Evolutionary conservation across 2,329 filamentous ascomycete genomes (phyloP), one percentile per base, ranked within the genome.

Genomic region (Colletotrichum zoysiae): DNA sequence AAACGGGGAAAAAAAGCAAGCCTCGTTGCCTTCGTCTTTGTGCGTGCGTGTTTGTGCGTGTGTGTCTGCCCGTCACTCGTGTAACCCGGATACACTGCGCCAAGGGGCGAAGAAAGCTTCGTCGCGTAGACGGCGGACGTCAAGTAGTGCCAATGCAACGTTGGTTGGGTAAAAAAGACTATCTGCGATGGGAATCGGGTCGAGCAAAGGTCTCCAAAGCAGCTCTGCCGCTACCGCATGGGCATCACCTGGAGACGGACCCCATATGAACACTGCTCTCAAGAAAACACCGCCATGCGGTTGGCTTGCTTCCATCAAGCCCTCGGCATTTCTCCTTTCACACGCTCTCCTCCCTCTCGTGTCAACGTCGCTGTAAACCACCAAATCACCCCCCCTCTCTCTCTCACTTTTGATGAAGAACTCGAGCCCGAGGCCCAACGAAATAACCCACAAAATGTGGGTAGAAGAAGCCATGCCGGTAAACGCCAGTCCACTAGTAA

Each of bases 401-500:
- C 57, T 33, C 42, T 44, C 50, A 44, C 66, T 69, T 70, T 72
- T 67, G 67, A 69, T 60, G 33, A 72, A 46, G 30, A 67, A 65
- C 44, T 38, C 44, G 44, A 46, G 50, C 68, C 50, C 23, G 30
- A 55, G 67, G 70, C 53, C 38, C 48, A 72, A 40, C 35, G 20
- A 48, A 65, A 55, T 44, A 60, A 56, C 55, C 61, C 50, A 6
- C 18, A 57, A 65, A 26, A 40, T 38, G 62, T 56, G 48, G 58
- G 33, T 62, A 62, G 56, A 57, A 64, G 35, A 71, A 62, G n/a
- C 35, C 70, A 67, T 73, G 55, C 70, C 67, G 38, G 23, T 50
- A 73, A 73, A 73, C 70, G 67, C 70, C 70, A 66, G 26, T 56
- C 63, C 70, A 63, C 58, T 71, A 60, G 46, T 72, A 71, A 72